Base-by-base conservation (phyloP, 2,329 filamentous ascomycete genomes). In the Sporothrix schenckii region DNA sequence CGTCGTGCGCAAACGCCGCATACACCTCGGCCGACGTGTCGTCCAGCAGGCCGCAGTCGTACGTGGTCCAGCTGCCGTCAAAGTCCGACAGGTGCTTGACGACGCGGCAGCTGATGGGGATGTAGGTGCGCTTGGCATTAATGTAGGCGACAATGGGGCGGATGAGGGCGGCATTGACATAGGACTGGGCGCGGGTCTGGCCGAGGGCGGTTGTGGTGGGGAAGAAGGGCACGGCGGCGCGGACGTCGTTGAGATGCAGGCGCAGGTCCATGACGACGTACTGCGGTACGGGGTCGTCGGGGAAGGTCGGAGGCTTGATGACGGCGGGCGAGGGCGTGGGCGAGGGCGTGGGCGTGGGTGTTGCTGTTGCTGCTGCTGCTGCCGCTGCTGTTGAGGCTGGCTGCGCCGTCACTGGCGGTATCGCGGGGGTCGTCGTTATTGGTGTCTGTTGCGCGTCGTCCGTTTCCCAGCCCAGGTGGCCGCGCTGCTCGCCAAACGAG, bases 81-180 rank as follows among this genome's bases (percentile, higher is more conserved):
- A 99, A 99, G 78, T 99, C 95, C 71, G 87, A 87, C 21, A 89
- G 87, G 7, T 89, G 89, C 83, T 99, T 99, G 74, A 98, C 93
- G 65, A 99, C 92, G 72, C 94, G 91, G 81, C 95, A 98, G 75
- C 91, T 92, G 76, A 99, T 93, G 34, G 95, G 95, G 56, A 99
- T 98, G 77, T 97, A 98, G 0, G 94, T 97, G 77, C 90, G 91
- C 79, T 93, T 92, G 54, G 93, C 92, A 80, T 99, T 99, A 81
- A 99, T 98, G 79, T 98, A 99, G 7, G 95, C 95, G 53, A 99
- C 94, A 72, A 99, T 99, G 19, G 95, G 95, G 4, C 95, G 89
- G 49, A 98, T 92, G 4, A 98, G 88, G 1, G 95, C 93, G 79
- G 97, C 96, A 80, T 97, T 98, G 76, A 97, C 91, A 79, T 98